A percentile compares a stretch with the other conserved stretches of the same genome.
Conservation (phyloP, 306 rosid species). For the Castanea crenata region DNA sequence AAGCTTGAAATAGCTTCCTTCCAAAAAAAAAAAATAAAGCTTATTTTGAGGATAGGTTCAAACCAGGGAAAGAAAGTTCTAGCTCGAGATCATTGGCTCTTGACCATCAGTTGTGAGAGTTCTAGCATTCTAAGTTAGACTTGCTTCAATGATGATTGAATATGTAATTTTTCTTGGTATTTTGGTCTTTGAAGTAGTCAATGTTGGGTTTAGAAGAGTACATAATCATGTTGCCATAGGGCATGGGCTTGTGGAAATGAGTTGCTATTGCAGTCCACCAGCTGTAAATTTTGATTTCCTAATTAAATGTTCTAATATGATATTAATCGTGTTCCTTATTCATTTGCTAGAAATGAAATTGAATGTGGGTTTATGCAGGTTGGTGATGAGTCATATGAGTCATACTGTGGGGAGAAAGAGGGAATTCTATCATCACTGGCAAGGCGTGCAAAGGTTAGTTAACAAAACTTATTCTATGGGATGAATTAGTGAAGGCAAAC, state of each 20-base stretch:
- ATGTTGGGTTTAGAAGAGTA: background rate
- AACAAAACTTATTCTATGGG: background rate
- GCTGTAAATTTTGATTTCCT: background rate
- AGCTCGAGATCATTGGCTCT: background rate
- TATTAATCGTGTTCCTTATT: background rate
- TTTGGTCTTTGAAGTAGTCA: background rate
- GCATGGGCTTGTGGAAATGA: background rate
- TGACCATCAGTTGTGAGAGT: background rate
- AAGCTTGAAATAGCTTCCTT: background rate
- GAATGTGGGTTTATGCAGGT: slow-evolving; percentile 51
- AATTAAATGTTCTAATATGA: background rate
- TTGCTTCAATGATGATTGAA: background rate
- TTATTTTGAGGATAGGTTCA: background rate
- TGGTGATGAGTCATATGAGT: slow-evolving; percentile 85
- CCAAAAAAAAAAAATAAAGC: too few species aligned
- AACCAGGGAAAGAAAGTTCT: background rate
- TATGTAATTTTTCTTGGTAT: background rate
- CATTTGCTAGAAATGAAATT: slow-evolving; percentile 2
- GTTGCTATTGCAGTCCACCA: background rate
- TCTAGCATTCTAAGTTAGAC: background rate
- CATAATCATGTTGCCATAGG: background rate
- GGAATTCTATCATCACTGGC: slow-evolving; percentile 79
- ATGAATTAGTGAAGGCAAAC: background rate
- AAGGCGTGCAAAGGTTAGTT: slow-evolving; percentile 88
- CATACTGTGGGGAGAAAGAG: slow-evolving; percentile 64